Evolutionary conservation across 1,139 yeast genomes (phyloP).

Genomic region (Candida mesenterica): DNA sequence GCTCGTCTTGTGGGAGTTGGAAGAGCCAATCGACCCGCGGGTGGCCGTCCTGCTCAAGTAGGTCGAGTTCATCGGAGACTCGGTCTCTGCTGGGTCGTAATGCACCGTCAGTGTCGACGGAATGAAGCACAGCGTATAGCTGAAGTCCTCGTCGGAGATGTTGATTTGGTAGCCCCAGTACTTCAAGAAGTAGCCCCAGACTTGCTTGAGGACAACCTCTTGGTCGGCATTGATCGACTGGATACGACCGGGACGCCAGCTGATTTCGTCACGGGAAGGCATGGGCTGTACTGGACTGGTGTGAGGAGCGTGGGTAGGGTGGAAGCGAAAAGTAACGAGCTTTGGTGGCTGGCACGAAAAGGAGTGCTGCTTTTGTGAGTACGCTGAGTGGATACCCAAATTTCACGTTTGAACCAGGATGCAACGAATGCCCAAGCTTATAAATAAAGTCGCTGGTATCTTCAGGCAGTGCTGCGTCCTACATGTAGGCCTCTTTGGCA

Average conservation of each 20-base stretch:
- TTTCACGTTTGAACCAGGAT: too few species aligned
- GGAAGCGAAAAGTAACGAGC: too few species aligned
- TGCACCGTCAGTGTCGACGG: constrained; percentile 25
- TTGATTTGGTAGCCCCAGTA: constrained; percentile 59
- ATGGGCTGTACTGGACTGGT: constrained; percentile 4
- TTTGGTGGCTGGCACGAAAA: too few species aligned
- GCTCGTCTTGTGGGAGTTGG: constrained; percentile 25
- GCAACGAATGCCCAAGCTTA: too few species aligned
- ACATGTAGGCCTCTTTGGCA: too few species aligned
- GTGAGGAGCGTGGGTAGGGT: not conserved
- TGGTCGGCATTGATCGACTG: constrained; percentile 60
- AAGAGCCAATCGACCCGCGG: constrained; percentile 27
- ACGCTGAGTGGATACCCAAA: too few species aligned
- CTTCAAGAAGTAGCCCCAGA: constrained; percentile 67
- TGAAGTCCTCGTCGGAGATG: constrained; percentile 35
- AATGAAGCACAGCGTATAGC: constrained; percentile 33
- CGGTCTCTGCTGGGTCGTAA: constrained; percentile 16
- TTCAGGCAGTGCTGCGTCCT: too few species aligned
- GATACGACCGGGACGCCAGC: constrained; percentile 52
- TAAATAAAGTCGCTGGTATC: too few species aligned
- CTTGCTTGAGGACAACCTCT: constrained; percentile 67
- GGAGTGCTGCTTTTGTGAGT: too few species aligned
- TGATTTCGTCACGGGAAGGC: constrained; percentile 14
- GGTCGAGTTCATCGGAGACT: constrained; percentile 15
- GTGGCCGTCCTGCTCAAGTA: constrained; percentile 29